Base-by-base conservation (phyloP, 2,329 filamentous ascomycete species). In the Zopfia rhizophila region DNA sequence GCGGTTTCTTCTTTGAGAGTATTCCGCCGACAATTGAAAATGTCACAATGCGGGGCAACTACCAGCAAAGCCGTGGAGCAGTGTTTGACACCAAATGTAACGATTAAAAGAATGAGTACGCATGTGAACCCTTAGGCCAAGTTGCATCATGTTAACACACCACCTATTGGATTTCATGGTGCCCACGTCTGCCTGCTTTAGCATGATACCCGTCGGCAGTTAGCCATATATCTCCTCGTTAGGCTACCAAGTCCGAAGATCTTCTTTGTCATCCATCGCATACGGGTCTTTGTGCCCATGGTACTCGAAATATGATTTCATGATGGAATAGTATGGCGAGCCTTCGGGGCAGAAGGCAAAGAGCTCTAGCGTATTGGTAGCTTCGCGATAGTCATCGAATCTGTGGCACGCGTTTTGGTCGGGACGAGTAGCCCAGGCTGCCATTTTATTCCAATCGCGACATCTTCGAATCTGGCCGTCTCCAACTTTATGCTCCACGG, bases 341-440 rank as follows among this genome's bases (percentile, higher is more conserved):
- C 55, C 47, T 7, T 57, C 46, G 2, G 66, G 65, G 38, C 66
- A 70, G 30, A 64, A 60, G 2, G 62, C 67, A 33, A 70, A 70
- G 10, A 69, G 53, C 30, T 70, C 67, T 11, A 70, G 52, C 7
- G 64, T 65, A 42, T 70, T 65, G n/a, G 62, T 65, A 18, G 62
- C 64, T 24, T 69, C 66, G 12, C 63, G 64, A 45, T 70, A 70
- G 44, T 70, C 67, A 35, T 69, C 61, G 18, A 68, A 66, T 7
- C 56, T 45, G 33, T 63, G 63, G 35, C 67, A 70, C 45, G 67
- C 67, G 38, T 69, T 51, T 25, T 60, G 61, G 13, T 69, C 64
- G 12, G 55, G 55, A 10, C 58, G 57, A 17, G 48, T 62, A n/a
- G 66, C 66, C 68, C 68, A 71, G 1, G 53, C 48, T 2, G 53